phyloP scores from a whole-genome alignment of 164 flowering plant genomes.

The Kingdonia uniflora region DNA sequence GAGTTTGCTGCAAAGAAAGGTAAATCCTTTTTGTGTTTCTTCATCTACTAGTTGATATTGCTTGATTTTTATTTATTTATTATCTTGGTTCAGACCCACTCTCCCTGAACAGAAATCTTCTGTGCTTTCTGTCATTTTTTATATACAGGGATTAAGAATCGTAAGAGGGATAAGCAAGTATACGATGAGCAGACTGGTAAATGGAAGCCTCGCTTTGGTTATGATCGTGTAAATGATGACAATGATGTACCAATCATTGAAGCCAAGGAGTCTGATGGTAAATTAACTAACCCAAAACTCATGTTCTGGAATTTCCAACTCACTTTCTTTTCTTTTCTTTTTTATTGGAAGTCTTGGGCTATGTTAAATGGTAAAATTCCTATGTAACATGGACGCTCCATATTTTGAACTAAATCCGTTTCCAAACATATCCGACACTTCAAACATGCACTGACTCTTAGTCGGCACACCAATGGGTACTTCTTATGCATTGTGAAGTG shows the following conservation, averaged over 20 bases:
- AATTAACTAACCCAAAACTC: neutral
- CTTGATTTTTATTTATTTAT: too few relatives aligned
- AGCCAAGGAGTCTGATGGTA: constrained; percentile 33
- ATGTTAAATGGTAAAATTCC: too few relatives aligned
- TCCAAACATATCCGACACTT: too few relatives aligned
- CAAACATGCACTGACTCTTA: too few relatives aligned
- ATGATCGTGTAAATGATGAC: constrained; percentile 85
- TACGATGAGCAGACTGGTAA: constrained; percentile 38
- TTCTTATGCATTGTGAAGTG: too few relatives aligned
- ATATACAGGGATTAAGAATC: constrained; percentile 61
- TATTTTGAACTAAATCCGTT: too few relatives aligned
- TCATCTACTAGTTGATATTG: neutral
- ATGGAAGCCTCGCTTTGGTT: constrained; percentile 90
- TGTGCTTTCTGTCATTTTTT: neutral
- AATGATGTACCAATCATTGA: constrained; percentile 27
- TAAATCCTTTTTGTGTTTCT: constrained; percentile 12
- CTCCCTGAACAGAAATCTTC: neutral
- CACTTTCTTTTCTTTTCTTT: too few relatives aligned
- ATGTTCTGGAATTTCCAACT: too few relatives aligned
- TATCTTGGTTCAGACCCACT: neutral
- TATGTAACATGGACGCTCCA: too few relatives aligned
- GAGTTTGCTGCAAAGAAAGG: constrained; percentile 76
- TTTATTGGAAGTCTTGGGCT: too few relatives aligned
- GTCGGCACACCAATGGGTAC: too few relatives aligned
- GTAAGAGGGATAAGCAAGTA: constrained; percentile 59